Evolutionary conservation across 78 protist species (phyloP).

Genomic region (Polysphondylium violaceum): DNA sequence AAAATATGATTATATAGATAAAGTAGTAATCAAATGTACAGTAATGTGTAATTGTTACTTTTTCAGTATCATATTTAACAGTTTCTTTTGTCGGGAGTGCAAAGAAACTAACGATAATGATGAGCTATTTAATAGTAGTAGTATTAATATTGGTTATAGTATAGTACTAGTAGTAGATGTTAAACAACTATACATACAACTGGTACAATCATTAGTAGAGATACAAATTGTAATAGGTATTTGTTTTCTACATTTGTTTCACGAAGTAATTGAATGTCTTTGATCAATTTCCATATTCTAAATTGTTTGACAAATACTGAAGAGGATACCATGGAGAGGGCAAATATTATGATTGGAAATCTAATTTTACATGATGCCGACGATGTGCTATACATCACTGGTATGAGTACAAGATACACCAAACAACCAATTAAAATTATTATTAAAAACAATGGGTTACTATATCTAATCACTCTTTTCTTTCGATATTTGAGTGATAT

Average conservation of each 20-base stretch:
- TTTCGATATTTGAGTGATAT: slow-evolving; percentile 29
- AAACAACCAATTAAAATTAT: slow-evolving; percentile 32
- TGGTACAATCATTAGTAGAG: slow-evolving; percentile 41
- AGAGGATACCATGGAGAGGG: not conserved
- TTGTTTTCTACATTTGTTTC: slow-evolving; percentile 61
- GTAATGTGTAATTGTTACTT: slow-evolving; percentile 11
- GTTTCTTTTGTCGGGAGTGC: not conserved
- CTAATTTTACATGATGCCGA: not conserved
- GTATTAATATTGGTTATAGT: not conserved
- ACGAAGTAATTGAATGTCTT: slow-evolving; percentile 48
- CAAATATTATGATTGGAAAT: slow-evolving; percentile 8
- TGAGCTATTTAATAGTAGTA: slow-evolving; percentile 3
- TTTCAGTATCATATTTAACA: slow-evolving; percentile 6
- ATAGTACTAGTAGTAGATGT: not conserved
- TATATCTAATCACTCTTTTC: slow-evolving; percentile 46
- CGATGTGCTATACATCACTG: not conserved
- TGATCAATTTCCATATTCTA: slow-evolving; percentile 53
- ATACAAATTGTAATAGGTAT: slow-evolving; percentile 39
- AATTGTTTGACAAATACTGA: slow-evolving; percentile 65
- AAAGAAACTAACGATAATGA: not conserved
- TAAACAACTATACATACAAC: slow-evolving; percentile 2
- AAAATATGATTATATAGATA: slow-evolving; percentile 1
- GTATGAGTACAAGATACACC: not conserved
- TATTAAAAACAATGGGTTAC: slow-evolving; percentile 41
- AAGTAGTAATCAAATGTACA: slow-evolving; percentile 4